Evolutionary conservation across 78 protist species (phyloP), one percentile per base, ranked within the genome.

Genomic region (Dictyostelium purpureum): DNA sequence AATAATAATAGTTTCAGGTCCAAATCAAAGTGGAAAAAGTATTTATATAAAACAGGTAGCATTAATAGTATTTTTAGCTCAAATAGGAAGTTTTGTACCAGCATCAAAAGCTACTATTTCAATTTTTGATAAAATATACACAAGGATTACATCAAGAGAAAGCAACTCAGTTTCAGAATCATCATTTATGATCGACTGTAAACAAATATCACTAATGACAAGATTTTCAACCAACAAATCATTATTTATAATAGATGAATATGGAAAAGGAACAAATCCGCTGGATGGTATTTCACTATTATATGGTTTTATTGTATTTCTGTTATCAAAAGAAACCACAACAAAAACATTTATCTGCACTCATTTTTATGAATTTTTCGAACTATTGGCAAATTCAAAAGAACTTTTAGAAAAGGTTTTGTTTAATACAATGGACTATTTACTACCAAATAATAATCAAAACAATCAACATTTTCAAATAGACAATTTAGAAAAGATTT

Each of bases 181-280:
- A 18, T 83, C 90, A 24, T 83, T 83, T 57, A 83, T 83, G 90
- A 83, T 83, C 49, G 90, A 83, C 7, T 83, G 90, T 31, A 83
- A 83, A 83, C 90, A 83, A 83, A 71, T 83, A 10, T 47, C 90
- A 1, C 90, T 54, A 42, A 83, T 83, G 79, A 83, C 90, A 1
- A 73, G 61, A 35, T 83, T 83, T 43, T 6, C 80, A 26, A 83
- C 90, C 4, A 26, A 35, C 10, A 73, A 74, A 0, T 70, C 80
- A 54, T 33, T 83, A 37, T 67, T 83, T 6, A 40, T 83, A 7
- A 83, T 83, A 31, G 90, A 83, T 71, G 90, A 83, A 18, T 83
- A 24, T 71, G 90, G 90, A 28, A 83, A 83, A 57, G 90, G 90
- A 6, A 83, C 90, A 16, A 83, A 52, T 31, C 90, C 90, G 9